A percentile compares a stretch with the other conserved stretches of the same genome.
phyloP scores from a whole-genome alignment of 169 alveolate genomes.

The Perkinsus marinus region DNA sequence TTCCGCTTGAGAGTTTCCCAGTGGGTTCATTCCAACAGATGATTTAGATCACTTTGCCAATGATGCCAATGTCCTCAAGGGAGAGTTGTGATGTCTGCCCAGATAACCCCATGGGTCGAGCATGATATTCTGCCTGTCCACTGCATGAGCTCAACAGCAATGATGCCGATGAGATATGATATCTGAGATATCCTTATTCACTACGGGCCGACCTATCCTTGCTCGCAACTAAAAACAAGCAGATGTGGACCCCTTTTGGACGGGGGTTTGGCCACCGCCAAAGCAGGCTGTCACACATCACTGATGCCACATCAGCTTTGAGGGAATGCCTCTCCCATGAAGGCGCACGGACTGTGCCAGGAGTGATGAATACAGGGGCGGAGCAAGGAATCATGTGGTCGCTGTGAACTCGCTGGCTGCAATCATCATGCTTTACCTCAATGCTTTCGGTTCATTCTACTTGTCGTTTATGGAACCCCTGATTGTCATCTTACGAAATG shows the following conservation, averaged over 20 bases:
- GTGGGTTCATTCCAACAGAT: neutral
- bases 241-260: neutral
- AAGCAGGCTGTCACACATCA: neutral
- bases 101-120: neutral
- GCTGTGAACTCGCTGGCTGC: too few relatives aligned
- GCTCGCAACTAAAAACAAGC: neutral
- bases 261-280: neutral
- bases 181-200: neutral
- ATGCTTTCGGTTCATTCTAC: too few relatives aligned
- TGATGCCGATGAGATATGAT: neutral
- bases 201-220: neutral
- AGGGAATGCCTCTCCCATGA: neutral
- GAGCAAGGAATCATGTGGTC: too few relatives aligned
- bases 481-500: too few relatives aligned
- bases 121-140: neutral
- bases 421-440: too few relatives aligned
- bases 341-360: neutral
- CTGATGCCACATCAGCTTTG: too few relatives aligned
- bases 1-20: too few relatives aligned
- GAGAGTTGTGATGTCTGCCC: neutral
- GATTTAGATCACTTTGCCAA: neutral
- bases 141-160: neutral
- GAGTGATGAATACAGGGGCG: too few relatives aligned
- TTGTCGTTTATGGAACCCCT: too few relatives aligned
- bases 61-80: neutral